phyloP scores from a whole-genome alignment of 2,329 filamentous ascomycete genomes.

The Fusarium longipes region DNA sequence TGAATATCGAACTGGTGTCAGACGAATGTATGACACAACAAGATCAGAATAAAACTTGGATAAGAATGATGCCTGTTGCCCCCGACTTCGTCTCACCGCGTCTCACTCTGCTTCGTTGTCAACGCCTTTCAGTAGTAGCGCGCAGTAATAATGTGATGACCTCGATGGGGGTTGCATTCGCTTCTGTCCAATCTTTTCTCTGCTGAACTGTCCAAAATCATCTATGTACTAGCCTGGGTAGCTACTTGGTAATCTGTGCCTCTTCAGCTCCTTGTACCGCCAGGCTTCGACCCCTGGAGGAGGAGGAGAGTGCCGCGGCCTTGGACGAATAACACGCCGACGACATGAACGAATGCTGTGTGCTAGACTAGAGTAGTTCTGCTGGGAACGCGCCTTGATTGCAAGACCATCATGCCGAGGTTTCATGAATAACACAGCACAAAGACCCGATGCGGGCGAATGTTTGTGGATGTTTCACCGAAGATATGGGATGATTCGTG shows the following conservation, averaged over 20 bases:
- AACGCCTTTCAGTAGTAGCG: conserved; percentile 14
- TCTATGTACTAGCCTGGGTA: too few relatives aligned
- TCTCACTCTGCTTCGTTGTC: conserved; percentile 34
- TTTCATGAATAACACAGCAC: conserved; percentile 3
- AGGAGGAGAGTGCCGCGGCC: conserved; percentile 23
- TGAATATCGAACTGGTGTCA: conserved; percentile 15
- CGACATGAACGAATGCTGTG: conserved; percentile 19
- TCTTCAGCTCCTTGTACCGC: conserved; percentile 38
- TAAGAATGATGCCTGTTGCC: conserved; percentile 29
- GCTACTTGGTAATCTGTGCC: conserved; percentile 25
- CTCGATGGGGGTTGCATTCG: conserved; percentile 17
- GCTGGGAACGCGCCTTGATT: conserved; percentile 23
- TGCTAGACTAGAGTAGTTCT: conserved; percentile 8
- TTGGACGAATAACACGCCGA: conserved; percentile 20
- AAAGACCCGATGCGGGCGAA: conserved; percentile 5
- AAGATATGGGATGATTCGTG: not conserved
- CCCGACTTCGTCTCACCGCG: conserved; percentile 20
- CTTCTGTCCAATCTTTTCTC: conserved; percentile 7
- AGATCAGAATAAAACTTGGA: not conserved
- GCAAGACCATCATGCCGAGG: not conserved
- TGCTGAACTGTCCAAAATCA: not conserved
- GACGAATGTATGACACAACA: conserved; percentile 14
- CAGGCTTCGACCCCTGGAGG: conserved; percentile 30
- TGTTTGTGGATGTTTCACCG: conserved; percentile 28
- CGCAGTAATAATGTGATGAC: conserved; percentile 19